Conservation (phyloP, 305 asterid species). For the Fraxinus sp. region DNA sequence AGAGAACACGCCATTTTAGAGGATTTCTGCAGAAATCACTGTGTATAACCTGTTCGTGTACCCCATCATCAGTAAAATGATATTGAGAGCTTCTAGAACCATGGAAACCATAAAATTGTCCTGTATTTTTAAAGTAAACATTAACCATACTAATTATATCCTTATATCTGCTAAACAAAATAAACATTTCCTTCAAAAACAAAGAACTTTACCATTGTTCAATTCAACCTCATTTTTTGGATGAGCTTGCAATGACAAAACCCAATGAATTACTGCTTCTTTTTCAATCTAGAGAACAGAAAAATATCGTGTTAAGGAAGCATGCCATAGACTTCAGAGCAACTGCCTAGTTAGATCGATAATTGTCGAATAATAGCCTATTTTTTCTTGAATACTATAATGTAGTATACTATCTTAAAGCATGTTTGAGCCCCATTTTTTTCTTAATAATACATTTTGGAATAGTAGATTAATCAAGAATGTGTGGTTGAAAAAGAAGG, state of each 20-base stretch:
- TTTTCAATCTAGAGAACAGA: slow-evolving; percentile 55
- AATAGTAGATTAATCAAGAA: too few relatives aligned
- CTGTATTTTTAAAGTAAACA: slow-evolving; percentile 38
- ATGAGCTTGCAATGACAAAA: slow-evolving; percentile 80
- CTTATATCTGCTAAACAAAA: not conserved
- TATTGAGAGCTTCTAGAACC: slow-evolving; percentile 94
- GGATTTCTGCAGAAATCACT: too few relatives aligned
- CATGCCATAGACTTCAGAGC: not conserved
- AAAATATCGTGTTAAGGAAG: not conserved
- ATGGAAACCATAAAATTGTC: slow-evolving; percentile 91
- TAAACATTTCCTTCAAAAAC: not conserved
- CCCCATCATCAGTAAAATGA: slow-evolving; percentile 32
- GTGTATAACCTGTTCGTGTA: too few relatives aligned
- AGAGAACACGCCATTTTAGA: too few relatives aligned
- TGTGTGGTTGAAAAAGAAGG: too few relatives aligned
- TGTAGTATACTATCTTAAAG: not conserved
- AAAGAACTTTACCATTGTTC: slow-evolving; percentile 56
- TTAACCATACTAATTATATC: slow-evolving; percentile 15
- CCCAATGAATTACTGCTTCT: slow-evolving; percentile 68
- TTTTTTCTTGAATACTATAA: not conserved
- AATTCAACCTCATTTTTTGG: slow-evolving; percentile 44
- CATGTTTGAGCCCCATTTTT: too few relatives aligned
- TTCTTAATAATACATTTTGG: too few relatives aligned
- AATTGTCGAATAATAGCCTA: not conserved
- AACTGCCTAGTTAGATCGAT: not conserved